Evolutionary conservation across 306 rosid genomes (phyloP).

Genomic region (Glycine latifolia): DNA sequence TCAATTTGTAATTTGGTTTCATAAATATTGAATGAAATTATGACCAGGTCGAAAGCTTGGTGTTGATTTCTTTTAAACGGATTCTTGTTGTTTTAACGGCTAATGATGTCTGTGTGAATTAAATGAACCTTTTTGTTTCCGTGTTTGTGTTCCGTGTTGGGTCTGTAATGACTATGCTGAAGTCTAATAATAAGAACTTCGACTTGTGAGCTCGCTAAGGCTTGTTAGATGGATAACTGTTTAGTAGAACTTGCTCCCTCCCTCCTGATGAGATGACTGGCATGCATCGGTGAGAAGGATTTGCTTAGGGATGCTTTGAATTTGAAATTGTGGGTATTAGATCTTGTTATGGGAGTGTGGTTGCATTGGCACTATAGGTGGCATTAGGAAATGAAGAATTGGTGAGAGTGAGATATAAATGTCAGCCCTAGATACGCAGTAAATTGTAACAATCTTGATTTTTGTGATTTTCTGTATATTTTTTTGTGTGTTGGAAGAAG

Average conservation of each 20-base stretch:
- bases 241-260: slow-evolving; percentile 5
- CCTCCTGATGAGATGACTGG: slow-evolving; percentile 11
- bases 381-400: no score
- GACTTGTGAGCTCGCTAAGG: slow-evolving; percentile 3
- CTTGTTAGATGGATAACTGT: slow-evolving; percentile 9
- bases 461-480: no score
- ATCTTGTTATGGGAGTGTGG: slow-evolving; percentile 28
- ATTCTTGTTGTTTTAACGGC: no score
- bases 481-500: no score
- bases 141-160: slow-evolving; percentile 16
- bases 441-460: no score
- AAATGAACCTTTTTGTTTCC: slow-evolving; percentile 13
- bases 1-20: background rate
- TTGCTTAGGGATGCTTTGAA: slow-evolving; percentile 1
- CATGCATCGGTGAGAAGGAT: background rate
- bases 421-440: no score
- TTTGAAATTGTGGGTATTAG: slow-evolving; percentile 18
- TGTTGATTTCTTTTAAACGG: background rate
- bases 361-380: background rate
- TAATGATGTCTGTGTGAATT: background rate
- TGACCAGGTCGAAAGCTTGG: background rate
- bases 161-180: slow-evolving; percentile 12
- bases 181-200: background rate
- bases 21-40: background rate
- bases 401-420: no score